Evolutionary conservation across 768 basidiomycete genomes (phyloP).

Genomic region (Mycena albidolilacea): DNA sequence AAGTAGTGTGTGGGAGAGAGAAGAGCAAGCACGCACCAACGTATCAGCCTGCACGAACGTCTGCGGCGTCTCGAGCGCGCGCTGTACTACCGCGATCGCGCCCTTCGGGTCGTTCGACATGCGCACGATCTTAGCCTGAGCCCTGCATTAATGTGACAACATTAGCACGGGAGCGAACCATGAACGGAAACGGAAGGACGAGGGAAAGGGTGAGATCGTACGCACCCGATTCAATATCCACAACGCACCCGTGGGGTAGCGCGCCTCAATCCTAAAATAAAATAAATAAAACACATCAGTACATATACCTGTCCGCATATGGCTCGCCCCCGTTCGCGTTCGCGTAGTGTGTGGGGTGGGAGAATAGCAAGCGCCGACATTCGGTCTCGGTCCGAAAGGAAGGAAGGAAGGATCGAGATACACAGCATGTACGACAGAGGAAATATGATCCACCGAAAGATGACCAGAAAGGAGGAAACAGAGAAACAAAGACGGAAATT

Average conservation of each 20-base stretch:
- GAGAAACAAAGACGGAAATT: too few relatives aligned
- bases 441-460: too few relatives aligned
- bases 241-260: slow-evolving; percentile 67
- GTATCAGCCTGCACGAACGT: slow-evolving; percentile 82
- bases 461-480: too few relatives aligned
- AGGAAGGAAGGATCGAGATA: neutral
- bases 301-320: too few relatives aligned
- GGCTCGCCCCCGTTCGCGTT: too few relatives aligned
- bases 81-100: slow-evolving; percentile 74
- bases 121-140: slow-evolving; percentile 71
- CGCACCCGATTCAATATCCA: slow-evolving; percentile 70
- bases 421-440: too few relatives aligned
- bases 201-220: neutral
- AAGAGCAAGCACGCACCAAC: slow-evolving; percentile 61
- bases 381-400: neutral
- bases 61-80: slow-evolving; percentile 66
- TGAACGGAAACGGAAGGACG: too few relatives aligned
- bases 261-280: slow-evolving; percentile 50
- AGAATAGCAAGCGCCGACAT: too few relatives aligned
- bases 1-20: too few relatives aligned
- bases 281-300: neutral
- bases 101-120: slow-evolving; percentile 76
- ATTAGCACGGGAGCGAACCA: too few relatives aligned
- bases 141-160: too few relatives aligned
- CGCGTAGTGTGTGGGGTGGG: too few relatives aligned